Evolutionary conservation across 306 rosid genomes (phyloP), one percentile per base, ranked within the genome.

Genomic region (Cajanus cajan): DNA sequence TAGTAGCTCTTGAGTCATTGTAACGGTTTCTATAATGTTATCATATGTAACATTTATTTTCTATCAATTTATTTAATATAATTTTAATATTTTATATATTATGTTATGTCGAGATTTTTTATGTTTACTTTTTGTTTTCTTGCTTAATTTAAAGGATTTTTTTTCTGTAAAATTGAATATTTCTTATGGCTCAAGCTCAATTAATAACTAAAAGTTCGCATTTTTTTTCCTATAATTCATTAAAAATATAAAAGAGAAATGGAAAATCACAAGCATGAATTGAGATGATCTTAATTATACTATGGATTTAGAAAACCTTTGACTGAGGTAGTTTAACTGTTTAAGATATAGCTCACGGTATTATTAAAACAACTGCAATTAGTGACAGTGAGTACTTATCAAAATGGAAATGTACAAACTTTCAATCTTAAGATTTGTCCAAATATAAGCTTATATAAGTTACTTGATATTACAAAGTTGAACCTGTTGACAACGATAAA

Each of bases 341-440:
- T n/a, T 72, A 41, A 73, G 55, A 48, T 62, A 80, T 55, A 73
- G 84, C 79, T 73, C 84, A 73, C 47, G 37, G 79, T 73, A 78
- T 80, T 64, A 50, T 24, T 39, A 39, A 80, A 72, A 72, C 83
- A 50, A 33, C 39, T n/a, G 41, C 37, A 67, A 13, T 72, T 15
- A 64, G 61, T 73, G 59, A 64, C 12, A 63, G 44, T 61, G 44
- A 66, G 43, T 36, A 22, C 24, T 44, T 31, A 52, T 40, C 18
- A 34, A 58, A 69, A 15, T 15, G 19, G 6, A 61, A 12, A 79
- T 66, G 55, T 48, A 69, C 12, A 57, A 43, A 44, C 59, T 70
- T 44, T 45, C 22, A 70, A 37, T 62, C 67, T 34, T 21, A 21
- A 47, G 21, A 59, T 61, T 61, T 79, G 73, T 71, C 72, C 16